These are phyloP conservation scores for Pseudonectria buxi DNA, from an alignment of 2,329 filamentous ascomycete species.

Conservation along the genomic window DNA sequence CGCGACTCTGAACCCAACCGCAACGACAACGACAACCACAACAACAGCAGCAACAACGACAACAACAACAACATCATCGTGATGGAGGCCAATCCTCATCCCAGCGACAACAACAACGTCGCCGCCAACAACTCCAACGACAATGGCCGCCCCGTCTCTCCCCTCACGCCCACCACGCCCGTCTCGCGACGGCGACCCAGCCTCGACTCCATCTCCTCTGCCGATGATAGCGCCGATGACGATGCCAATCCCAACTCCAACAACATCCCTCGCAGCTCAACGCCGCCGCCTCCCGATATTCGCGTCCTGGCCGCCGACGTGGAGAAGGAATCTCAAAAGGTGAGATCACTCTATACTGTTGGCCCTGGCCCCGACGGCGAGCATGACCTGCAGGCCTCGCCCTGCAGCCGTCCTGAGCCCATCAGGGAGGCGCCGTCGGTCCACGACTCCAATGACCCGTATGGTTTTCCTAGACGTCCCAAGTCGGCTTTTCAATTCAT, in stretches of 20 bases:
- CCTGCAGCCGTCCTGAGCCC: constrained; percentile 42
- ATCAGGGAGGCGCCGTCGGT: constrained; percentile 45
- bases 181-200: constrained; percentile 18
- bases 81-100: too few species aligned
- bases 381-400: constrained; percentile 42
- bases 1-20: too few species aligned
- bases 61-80: constrained; percentile 6
- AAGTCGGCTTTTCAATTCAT: constrained; percentile 8
- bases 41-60: background rate
- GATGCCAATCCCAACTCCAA: background rate
- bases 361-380: constrained; percentile 47
- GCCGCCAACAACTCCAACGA: constrained; percentile 6
- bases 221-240: constrained; percentile 13
- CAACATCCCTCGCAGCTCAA: too few species aligned
- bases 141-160: constrained; percentile 10
- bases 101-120: constrained; percentile 1
- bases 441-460: constrained; percentile 48
- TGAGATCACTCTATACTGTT: constrained; percentile 59
- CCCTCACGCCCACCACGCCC: constrained; percentile 16
- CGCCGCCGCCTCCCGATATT: constrained; percentile 37
- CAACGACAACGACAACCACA: too few species aligned
- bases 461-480: constrained; percentile 45
- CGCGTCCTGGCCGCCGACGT: constrained; percentile 47
- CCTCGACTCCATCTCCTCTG: constrained; percentile 11
- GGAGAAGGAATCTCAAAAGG: constrained; percentile 60